phyloP scores from a whole-genome alignment of 208 protist species.

The Angomonas desouzai region DNA sequence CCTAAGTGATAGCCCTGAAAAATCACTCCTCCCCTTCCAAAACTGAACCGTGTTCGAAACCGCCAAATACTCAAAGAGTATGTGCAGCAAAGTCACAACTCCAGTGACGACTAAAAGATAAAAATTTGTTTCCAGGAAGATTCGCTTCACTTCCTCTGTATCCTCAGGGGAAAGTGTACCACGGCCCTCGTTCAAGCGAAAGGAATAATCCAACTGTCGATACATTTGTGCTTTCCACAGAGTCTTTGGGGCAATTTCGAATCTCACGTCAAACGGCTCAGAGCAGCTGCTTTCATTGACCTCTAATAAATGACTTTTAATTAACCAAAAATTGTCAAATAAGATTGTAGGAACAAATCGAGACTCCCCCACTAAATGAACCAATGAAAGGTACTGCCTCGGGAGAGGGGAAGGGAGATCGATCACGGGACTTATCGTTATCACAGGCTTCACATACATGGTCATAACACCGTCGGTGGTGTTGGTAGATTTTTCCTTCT shows the following conservation, averaged over 20 bases:
- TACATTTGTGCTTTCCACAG: constrained; percentile 70
- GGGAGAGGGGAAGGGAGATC: constrained; percentile 66
- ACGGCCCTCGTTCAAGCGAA: constrained; percentile 62
- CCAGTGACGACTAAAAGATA: constrained; percentile 92
- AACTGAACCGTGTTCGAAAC: constrained; percentile 96
- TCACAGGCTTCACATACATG: constrained; percentile 45
- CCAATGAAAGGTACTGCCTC: constrained; percentile 33
- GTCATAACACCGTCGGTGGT: not conserved
- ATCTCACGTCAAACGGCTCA: constrained; percentile 40
- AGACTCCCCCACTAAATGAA: constrained; percentile 22
- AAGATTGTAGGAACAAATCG: constrained; percentile 88
- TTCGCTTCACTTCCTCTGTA: constrained; percentile 86
- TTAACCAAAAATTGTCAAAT: constrained; percentile 95
- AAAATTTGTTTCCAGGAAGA: constrained; percentile 96
- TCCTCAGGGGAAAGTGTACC: constrained; percentile 48
- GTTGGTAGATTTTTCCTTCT: constrained; percentile 5
- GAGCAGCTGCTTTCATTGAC: constrained; percentile 78
- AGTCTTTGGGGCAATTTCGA: constrained; percentile 42
- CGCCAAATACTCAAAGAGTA: constrained; percentile 98
- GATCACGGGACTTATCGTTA: constrained; percentile 70
- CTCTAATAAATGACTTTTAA: constrained; percentile 73
- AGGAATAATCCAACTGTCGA: constrained; percentile 77
- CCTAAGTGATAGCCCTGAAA: constrained; percentile 95
- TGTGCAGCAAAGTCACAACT: constrained; percentile 95
- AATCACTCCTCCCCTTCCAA: constrained; percentile 87